Evolutionary conservation across 805 yeast species (phyloP).

Genomic region (Lachancea thermotolerans): DNA sequence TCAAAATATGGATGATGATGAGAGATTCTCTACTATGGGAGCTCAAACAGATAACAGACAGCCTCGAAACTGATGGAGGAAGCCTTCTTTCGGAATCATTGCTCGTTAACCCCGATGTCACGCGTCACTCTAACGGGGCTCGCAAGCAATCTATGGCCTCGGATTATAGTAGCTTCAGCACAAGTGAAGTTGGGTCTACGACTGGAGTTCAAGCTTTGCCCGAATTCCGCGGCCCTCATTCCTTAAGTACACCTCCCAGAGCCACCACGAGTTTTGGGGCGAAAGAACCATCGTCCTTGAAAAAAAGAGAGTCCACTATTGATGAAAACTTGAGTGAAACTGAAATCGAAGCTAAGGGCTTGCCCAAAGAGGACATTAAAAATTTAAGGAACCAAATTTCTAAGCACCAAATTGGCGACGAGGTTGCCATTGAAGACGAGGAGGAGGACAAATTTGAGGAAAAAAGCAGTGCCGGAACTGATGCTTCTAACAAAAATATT

Average conservation of each 20-base stretch:
- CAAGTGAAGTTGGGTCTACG: conserved; percentile 16
- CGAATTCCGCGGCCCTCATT: not conserved
- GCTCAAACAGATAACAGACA: conserved; percentile 14
- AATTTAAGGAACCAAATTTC: conserved; percentile 6
- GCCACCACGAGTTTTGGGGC: not conserved
- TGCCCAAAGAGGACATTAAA: not conserved
- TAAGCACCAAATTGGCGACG: not conserved
- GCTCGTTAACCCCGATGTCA: not conserved
- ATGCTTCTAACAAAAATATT: conserved; percentile 5
- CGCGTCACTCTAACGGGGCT: not conserved
- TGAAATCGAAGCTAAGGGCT: no score
- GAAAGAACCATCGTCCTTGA: not conserved
- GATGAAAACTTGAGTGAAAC: not conserved
- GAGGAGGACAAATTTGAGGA: conserved; percentile 4
- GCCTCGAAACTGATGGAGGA: not conserved
- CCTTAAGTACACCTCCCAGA: not conserved
- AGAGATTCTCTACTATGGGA: conserved; percentile 31
- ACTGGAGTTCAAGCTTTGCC: not conserved
- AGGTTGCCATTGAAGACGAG: conserved; percentile 9
- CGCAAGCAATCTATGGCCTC: conserved; percentile 11
- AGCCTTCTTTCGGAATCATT: conserved; percentile 1
- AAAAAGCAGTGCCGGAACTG: not conserved
- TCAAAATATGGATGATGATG: conserved; percentile 29
- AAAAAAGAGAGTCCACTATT: not conserved
- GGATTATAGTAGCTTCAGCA: conserved; percentile 16